These are phyloP conservation scores for Papiliotrema terrestris DNA, from an alignment of 1,284 basidiomycete species.

Conservation along the genomic window DNA sequence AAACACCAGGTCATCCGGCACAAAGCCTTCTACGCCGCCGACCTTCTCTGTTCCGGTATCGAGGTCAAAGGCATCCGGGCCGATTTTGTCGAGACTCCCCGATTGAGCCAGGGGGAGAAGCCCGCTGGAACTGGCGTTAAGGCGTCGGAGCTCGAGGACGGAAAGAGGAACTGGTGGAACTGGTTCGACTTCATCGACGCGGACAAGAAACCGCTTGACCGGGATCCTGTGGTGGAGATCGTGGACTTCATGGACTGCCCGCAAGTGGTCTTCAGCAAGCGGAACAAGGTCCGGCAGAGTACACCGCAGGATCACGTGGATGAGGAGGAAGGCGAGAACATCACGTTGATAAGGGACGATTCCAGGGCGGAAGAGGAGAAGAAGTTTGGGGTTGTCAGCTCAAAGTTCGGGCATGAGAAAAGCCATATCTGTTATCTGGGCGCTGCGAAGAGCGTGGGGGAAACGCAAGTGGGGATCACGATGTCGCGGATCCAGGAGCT, in stretches of 20 bases:
- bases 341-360: not conserved
- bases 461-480: conserved; percentile 67
- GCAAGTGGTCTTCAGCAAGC: conserved; percentile 77
- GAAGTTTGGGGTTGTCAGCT: conserved; percentile 49
- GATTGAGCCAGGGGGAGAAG: conserved; percentile 50
- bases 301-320: conserved; percentile 40
- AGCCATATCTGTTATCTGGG: conserved; percentile 83
- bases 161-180: conserved; percentile 66
- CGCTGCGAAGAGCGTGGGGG: conserved; percentile 59
- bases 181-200: conserved; percentile 79
- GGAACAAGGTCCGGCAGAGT: conserved; percentile 40
- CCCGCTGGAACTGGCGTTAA: conserved; percentile 4
- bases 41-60: conserved; percentile 73
- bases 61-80: conserved; percentile 77
- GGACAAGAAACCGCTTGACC: conserved; percentile 60
- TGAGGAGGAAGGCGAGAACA: conserved; percentile 3
- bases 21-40: conserved; percentile 90
- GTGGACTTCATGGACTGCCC: conserved; percentile 73
- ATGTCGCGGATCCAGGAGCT: conserved; percentile 52
- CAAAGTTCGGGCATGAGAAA: conserved; percentile 83
- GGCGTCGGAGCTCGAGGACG: conserved; percentile 28
- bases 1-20: conserved; percentile 49
- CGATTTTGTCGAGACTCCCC: conserved; percentile 63
- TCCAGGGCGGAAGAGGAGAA: not conserved
- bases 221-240: conserved; percentile 63